Conservation (phyloP, 768 basidiomycete species). For the Podaxis sp. region DNA sequence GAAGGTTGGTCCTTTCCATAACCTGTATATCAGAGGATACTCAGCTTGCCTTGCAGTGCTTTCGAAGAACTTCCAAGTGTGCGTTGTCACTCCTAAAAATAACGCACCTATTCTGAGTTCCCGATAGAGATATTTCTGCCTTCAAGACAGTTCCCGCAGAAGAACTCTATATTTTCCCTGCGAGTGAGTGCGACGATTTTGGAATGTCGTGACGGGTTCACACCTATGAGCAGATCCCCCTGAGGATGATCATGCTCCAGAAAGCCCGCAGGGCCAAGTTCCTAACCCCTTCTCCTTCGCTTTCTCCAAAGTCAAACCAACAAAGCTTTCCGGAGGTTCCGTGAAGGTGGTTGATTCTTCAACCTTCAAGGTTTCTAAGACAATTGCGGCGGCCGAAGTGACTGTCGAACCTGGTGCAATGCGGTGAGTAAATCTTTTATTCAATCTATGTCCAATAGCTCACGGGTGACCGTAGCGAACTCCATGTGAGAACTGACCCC, state of each 20-base stretch:
- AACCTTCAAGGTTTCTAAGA: conserved; percentile 49
- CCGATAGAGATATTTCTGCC: conserved; percentile 28
- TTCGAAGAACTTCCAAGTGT: conserved; percentile 50
- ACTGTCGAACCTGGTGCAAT: conserved; percentile 57
- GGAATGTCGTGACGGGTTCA: not conserved
- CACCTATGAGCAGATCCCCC: conserved; percentile 29
- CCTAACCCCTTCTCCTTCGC: conserved; percentile 46
- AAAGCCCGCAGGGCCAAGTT: conserved; percentile 43
- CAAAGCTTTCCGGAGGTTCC: conserved; percentile 43
- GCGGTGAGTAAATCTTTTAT: conserved; percentile 28
- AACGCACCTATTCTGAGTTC: not conserved
- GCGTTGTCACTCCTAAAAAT: not conserved
- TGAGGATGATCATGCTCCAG: conserved; percentile 22
- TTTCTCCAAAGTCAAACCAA: conserved; percentile 43
- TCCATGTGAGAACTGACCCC: conserved; percentile 42
- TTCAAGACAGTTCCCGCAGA: conserved; percentile 42
- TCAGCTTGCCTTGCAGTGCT: conserved; percentile 30
- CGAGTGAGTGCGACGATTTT: conserved; percentile 25
- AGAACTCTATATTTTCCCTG: conserved; percentile 54
- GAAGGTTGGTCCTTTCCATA: conserved; percentile 30
- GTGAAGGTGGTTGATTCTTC: conserved; percentile 52
- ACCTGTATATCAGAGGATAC: not conserved
- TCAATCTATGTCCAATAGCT: not conserved
- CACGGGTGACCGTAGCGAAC: conserved; percentile 34
- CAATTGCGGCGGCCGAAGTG: conserved; percentile 56